Evolutionary conservation across 2,329 filamentous ascomycete genomes (phyloP).

Genomic region (Nannizziopsis arthrosporioides): DNA sequence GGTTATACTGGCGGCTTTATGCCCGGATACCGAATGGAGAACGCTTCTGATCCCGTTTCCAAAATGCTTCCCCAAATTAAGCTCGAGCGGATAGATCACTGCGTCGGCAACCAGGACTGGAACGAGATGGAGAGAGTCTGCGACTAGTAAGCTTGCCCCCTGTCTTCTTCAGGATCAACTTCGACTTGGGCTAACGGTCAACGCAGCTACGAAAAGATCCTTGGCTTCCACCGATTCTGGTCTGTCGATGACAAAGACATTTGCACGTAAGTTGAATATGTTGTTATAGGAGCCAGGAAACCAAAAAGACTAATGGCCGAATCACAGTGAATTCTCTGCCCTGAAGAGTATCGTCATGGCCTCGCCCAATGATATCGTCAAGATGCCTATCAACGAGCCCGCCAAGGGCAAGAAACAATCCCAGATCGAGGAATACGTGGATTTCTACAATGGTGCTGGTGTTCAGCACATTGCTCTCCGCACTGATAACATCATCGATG

Average conservation of each 20-base stretch:
- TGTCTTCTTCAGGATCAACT: neutral
- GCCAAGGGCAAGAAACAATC: constrained; percentile 79
- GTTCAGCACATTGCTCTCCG: constrained; percentile 89
- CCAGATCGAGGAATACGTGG: constrained; percentile 87
- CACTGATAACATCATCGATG: constrained; percentile 64
- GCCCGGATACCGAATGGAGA: constrained; percentile 59
- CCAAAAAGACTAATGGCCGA: neutral
- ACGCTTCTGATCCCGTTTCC: constrained; percentile 37
- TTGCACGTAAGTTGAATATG: constrained; percentile 45
- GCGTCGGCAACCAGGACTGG: constrained; percentile 96
- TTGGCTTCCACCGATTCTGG: constrained; percentile 96
- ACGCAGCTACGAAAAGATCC: constrained; percentile 66
- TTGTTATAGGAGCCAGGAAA: neutral
- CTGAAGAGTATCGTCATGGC: constrained; percentile 85
- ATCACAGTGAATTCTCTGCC: constrained; percentile 64
- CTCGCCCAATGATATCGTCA: constrained; percentile 70
- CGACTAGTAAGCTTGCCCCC: constrained; percentile 39
- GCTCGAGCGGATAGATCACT: constrained; percentile 79
- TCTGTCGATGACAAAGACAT: constrained; percentile 88
- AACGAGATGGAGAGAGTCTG: constrained; percentile 63
- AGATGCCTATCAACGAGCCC: constrained; percentile 98
- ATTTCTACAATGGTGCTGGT: constrained; percentile 79
- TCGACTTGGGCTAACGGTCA: constrained; percentile 1
- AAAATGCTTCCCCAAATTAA: constrained; percentile 49
- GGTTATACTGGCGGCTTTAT: constrained; percentile 67